A percentile compares a stretch with the other conserved stretches of the same genome.
Conservation (phyloP, 2,329 filamentous ascomycete genomes). For the Neoarthrinium moseri region DNA sequence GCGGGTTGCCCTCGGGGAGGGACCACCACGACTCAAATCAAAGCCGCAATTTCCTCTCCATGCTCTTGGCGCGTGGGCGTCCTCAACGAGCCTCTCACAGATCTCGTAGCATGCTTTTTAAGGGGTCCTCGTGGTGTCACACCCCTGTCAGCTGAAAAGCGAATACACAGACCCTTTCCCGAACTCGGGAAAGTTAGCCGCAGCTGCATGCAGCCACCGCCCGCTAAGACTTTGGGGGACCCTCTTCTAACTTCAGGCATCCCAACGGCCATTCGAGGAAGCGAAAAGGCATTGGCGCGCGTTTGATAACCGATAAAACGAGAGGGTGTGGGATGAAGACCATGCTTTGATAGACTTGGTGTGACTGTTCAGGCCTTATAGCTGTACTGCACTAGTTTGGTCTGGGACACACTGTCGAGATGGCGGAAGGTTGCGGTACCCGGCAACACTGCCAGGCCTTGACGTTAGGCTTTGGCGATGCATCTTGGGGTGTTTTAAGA, state of each 20-base stretch:
- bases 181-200: background rate
- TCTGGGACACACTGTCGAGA: background rate
- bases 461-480: background rate
- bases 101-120: slow-evolving; percentile 1
- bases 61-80: background rate
- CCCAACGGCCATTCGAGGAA: too few species aligned
- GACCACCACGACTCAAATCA: too few species aligned
- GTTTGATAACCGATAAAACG: too few species aligned
- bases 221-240: background rate
- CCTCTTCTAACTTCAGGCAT: too few species aligned
- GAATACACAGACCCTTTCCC: background rate
- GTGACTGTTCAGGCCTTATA: too few species aligned
- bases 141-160: slow-evolving; percentile 19
- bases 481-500: background rate
- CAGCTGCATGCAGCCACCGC: background rate
- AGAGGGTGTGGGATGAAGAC: too few species aligned
- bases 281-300: too few species aligned
- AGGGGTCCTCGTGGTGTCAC: slow-evolving; percentile 12
- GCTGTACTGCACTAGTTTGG: background rate
- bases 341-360: too few species aligned
- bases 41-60: too few species aligned
- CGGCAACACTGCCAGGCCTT: background rate
- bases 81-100: background rate
- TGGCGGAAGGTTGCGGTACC: background rate
- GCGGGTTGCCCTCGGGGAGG: too few species aligned